A percentile compares a stretch with the other conserved stretches of the same genome.
Evolutionary conservation across 202 grass and related monocot species (phyloP).

Genomic region (Alloteropsis angusta): DNA sequence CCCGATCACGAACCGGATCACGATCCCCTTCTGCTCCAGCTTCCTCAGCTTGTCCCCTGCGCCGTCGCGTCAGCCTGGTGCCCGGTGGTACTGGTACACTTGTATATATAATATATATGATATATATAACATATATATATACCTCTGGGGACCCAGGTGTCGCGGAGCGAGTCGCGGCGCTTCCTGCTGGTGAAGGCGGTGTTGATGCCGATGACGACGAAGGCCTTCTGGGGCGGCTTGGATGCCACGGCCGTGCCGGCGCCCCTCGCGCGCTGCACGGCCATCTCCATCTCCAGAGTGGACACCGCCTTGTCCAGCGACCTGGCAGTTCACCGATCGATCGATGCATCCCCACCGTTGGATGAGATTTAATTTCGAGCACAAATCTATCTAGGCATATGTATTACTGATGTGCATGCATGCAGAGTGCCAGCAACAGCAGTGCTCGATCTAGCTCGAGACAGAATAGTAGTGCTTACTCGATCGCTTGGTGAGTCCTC

Average conservation of each 20-base stretch:
- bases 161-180: conserved; percentile 80
- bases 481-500: conserved; percentile 64
- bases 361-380: neutral
- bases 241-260: neutral
- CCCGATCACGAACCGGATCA: conserved; percentile 93
- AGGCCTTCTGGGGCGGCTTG: conserved; percentile 58
- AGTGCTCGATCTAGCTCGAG: neutral
- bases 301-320: conserved; percentile 79
- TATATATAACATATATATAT: neutral
- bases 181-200: conserved; percentile 81
- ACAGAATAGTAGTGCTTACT: conserved; percentile 19
- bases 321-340: neutral
- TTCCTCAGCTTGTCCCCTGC: conserved; percentile 64
- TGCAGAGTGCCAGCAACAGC: neutral
- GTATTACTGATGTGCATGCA: neutral
- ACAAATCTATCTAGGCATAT: neutral
- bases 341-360: too few species aligned
- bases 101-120: too few species aligned
- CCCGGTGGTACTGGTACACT: neutral
- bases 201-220: conserved; percentile 88
- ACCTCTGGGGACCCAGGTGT: conserved; percentile 89
- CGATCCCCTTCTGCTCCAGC: conserved; percentile 72
- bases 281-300: conserved; percentile 68
- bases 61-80: too few species aligned
- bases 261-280: conserved; percentile 46